Conservation (phyloP, 179 eudicot species). For the Silene coronaria region DNA sequence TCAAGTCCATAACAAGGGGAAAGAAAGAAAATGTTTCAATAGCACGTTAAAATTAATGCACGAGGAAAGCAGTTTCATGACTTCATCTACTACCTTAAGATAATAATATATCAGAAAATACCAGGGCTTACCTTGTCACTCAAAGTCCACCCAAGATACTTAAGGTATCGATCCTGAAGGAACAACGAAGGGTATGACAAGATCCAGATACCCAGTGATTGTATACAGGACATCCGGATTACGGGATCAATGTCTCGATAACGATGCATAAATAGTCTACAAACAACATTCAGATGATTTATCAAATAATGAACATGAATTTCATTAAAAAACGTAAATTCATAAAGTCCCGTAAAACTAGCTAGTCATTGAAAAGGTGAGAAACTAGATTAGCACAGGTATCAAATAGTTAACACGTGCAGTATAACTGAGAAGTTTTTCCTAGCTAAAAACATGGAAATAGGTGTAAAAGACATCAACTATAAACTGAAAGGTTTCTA, state of each 20-base stretch:
- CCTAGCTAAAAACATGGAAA: neutral
- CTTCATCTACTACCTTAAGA: neutral
- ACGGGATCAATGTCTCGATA: conserved; percentile 93
- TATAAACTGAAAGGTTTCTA: neutral
- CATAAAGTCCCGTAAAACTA: conserved; percentile 8
- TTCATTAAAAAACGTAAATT: neutral
- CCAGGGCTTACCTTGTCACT: conserved; percentile 69
- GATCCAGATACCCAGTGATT: conserved; percentile 87
- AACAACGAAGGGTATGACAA: conserved; percentile 86
- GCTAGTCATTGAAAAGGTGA: too few relatives aligned
- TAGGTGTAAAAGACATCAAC: neutral
- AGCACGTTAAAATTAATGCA: conserved; percentile 14
- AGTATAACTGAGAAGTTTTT: neutral
- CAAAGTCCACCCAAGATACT: conserved; percentile 98
- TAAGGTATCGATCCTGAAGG: conserved; percentile 88
- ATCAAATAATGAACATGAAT: neutral
- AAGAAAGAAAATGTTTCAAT: conserved; percentile 13
- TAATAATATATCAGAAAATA: neutral
- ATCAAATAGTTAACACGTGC: neutral
- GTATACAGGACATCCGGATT: conserved; percentile 84
- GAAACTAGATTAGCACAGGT: neutral
- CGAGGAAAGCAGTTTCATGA: neutral
- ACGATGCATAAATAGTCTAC: conserved; percentile 93
- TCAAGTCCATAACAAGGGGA: conserved; percentile 10
- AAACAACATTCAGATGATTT: conserved; percentile 20